Evolutionary conservation across 139 green algal species (phyloP).

Genomic region (Penium margaritaceum): DNA sequence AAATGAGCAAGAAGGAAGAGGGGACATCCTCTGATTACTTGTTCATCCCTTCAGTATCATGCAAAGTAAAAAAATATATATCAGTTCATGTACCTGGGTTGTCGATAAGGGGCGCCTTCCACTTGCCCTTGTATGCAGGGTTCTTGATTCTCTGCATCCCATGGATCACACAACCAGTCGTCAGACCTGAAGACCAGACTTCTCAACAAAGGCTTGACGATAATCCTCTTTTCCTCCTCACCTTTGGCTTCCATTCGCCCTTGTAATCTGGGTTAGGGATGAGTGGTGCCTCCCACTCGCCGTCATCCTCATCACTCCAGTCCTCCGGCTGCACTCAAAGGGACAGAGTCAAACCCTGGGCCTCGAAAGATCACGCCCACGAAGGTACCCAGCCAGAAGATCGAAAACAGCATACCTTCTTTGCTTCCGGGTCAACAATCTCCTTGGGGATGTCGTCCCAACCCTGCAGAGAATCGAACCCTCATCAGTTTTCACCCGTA

Average conservation of each 20-base stretch:
- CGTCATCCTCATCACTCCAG: constrained; percentile 90
- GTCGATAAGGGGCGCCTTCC: constrained; percentile 69
- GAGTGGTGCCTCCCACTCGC: constrained; percentile 78
- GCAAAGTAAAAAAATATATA: too few relatives aligned
- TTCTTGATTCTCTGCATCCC: constrained; percentile 63
- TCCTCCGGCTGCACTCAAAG: constrained; percentile 64
- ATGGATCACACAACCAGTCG: too few relatives aligned
- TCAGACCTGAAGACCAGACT: too few relatives aligned
- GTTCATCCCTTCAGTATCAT: too few relatives aligned
- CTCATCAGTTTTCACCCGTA: too few relatives aligned
- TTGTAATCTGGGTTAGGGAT: constrained; percentile 84
- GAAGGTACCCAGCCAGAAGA: too few relatives aligned
- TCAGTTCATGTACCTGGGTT: constrained; percentile 68
- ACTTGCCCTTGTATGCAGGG: constrained; percentile 70
- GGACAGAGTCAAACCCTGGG: too few relatives aligned
- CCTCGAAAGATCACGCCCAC: too few relatives aligned
- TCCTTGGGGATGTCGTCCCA: constrained; percentile 47
- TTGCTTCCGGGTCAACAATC: constrained; percentile 46
- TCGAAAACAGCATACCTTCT: constrained; percentile 44
- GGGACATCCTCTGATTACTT: too few relatives aligned
- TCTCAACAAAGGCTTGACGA: too few relatives aligned
- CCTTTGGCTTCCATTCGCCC: constrained; percentile 69
- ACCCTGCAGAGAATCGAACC: constrained; percentile 36
- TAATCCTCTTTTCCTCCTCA: too few relatives aligned
- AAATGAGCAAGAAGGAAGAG: too few relatives aligned